Percentiles rank a stretch among this genome's conserved stretches.
Conservation (phyloP, 305 asterid genomes). For the Salvia sclarea region DNA sequence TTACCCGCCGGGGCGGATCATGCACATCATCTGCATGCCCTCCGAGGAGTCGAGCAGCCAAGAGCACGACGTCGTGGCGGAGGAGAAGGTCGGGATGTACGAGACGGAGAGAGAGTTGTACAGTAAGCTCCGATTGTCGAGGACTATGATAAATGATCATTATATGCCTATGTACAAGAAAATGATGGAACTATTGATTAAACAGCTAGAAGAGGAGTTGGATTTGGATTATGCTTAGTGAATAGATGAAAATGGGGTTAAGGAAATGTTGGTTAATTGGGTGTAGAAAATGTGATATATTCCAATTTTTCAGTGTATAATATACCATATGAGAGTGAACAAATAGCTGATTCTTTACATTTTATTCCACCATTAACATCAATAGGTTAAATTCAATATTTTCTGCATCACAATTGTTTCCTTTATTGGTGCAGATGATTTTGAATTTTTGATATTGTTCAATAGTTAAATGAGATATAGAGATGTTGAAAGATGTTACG, state of each 20-base stretch:
- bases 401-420: too few species aligned
- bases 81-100: conserved; percentile 67
- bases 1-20: conserved; percentile 79
- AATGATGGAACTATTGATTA: conserved; percentile 83
- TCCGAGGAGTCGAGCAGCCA: conserved; percentile 39
- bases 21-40: conserved; percentile 73
- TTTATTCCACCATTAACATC: background rate
- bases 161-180: conserved; percentile 95
- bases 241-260: conserved; percentile 18
- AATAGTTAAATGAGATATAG: too few species aligned
- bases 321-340: background rate
- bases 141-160: conserved; percentile 91
- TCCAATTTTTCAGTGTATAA: conserved; percentile 2
- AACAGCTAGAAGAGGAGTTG: conserved; percentile 65
- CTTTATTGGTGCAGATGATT: too few species aligned
- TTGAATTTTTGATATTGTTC: too few species aligned
- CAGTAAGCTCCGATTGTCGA: conserved; percentile 75
- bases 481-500: too few species aligned
- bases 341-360: background rate
- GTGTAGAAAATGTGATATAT: conserved; percentile 23
- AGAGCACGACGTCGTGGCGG: conserved; percentile 31
- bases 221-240: conserved; percentile 39
- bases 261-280: conserved; percentile 16
- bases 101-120: conserved; percentile 77
- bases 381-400: background rate